phyloP scores from a whole-genome alignment of 148 eudicot species.

The Pharnaceum exiguum region DNA sequence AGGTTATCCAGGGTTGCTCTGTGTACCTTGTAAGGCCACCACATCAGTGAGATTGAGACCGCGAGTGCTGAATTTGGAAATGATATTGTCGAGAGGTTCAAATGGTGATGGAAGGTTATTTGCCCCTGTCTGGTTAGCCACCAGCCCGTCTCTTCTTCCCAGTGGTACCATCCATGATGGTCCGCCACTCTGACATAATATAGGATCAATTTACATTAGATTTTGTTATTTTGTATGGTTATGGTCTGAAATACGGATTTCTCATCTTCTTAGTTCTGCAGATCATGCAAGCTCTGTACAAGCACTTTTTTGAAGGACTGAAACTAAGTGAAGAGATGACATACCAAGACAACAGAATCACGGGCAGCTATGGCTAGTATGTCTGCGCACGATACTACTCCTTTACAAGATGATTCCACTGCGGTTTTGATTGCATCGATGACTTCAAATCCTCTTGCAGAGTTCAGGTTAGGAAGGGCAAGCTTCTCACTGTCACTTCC shows the following conservation, averaged over 20 bases:
- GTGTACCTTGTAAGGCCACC: slow-evolving; percentile 72
- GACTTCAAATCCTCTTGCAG: slow-evolving; percentile 69
- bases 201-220: background rate
- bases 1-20: no score
- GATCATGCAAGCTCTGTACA: no score
- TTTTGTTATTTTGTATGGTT: no score
- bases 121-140: slow-evolving; percentile 68
- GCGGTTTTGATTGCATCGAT: slow-evolving; percentile 64
- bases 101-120: slow-evolving; percentile 62
- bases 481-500: slow-evolving; percentile 68
- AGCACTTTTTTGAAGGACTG: no score
- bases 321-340: background rate
- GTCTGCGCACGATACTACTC: slow-evolving; percentile 73
- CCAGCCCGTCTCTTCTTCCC: slow-evolving; percentile 80
- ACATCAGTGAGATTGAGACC: slow-evolving; percentile 68
- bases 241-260: no score
- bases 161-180: slow-evolving; percentile 53
- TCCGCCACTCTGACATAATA: slow-evolving; percentile 67
- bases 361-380: slow-evolving; percentile 73
- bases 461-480: slow-evolving; percentile 55
- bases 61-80: slow-evolving; percentile 42
- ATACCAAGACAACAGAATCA: slow-evolving; percentile 65
- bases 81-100: slow-evolving; percentile 34
- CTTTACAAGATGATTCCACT: slow-evolving; percentile 60
- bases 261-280: background rate